Evolutionary conservation across 2,329 filamentous ascomycete species (phyloP), one percentile per base, ranked within the genome.

Genomic region (Trichoderma sp.): DNA sequence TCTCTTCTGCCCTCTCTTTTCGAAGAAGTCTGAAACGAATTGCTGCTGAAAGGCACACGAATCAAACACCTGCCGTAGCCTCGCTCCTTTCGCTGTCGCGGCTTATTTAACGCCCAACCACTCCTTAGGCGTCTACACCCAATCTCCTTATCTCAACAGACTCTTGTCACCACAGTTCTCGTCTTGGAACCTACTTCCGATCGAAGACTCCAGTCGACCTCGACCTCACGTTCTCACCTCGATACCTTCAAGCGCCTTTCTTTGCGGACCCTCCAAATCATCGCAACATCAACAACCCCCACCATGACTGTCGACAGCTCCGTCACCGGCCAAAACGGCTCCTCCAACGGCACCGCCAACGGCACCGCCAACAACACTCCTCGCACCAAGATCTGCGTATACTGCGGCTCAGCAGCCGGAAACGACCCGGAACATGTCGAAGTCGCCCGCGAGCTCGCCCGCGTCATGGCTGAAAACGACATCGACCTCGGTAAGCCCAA

Each of bases 361-460:
- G 34, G 34, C 12, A 39, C 34, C 34, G 64, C 73, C 62, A 74
- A 75, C 67, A 72, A 73, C 67, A 71, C 72, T 34, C 73, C 77
- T 58, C 79, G 77, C 68, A 80, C 90, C 66, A 91, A 91, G 69
- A 90, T 97, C 75, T 96, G 92, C 77, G 94, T 98, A 70, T 98
- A 97, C 85, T 98, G 95, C 81, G 95, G 94, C 74, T 87, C 95
- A 60, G 89, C 87, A 9, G 77, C 84, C 17, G 95, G 95, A 57
- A 87, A 82, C 59, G 89, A 86, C 68, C 88, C 91, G 15, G 83
- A 83, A 5, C 92, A 97, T 77, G 79, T 96, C 72, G 87, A 88
- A 75, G 88, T 92, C 7, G 95, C 95, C 3, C 89, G 89, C 45
- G 79, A 86, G 34, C 87, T 98, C 15, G 94, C 90, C 63, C 81